These are phyloP conservation scores for Wickerhamiella lipophila DNA, from an alignment of 805 yeast species.

Conservation along the genomic window DNA sequence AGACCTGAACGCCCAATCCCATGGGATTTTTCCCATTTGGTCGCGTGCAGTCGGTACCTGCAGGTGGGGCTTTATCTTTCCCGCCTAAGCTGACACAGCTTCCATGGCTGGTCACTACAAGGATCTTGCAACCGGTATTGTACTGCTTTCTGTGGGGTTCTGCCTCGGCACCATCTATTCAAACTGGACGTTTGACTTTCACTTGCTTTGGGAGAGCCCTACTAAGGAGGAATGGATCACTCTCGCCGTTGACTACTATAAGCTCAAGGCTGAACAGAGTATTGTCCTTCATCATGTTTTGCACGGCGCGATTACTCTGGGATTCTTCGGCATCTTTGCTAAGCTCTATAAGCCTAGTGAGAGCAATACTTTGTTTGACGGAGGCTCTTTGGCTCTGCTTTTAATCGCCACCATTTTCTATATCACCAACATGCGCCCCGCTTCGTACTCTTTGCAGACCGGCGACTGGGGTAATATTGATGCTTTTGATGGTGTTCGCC, in stretches of 20 bases:
- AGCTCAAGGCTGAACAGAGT: constrained; percentile 58
- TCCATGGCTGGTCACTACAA: constrained; percentile 16
- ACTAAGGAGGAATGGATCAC: constrained; percentile 43
- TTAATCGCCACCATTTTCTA: constrained; percentile 67
- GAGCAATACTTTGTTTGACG: constrained; percentile 78
- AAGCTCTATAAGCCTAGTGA: constrained; percentile 81
- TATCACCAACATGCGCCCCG: constrained; percentile 74
- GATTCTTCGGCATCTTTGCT: constrained; percentile 57
- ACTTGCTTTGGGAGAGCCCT: constrained; percentile 52
- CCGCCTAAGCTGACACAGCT: background rate
- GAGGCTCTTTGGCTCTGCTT: constrained; percentile 64
- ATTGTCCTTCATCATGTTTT: constrained; percentile 43
- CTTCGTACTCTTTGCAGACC: constrained; percentile 51
- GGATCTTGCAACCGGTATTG: constrained; percentile 19
- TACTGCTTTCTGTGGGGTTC: constrained; percentile 46
- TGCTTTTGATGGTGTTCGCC: constrained; percentile 71
- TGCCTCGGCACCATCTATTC: constrained; percentile 66
- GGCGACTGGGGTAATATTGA: constrained; percentile 94
- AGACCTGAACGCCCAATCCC: too few species aligned
- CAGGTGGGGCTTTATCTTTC: background rate
- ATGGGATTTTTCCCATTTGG: background rate
- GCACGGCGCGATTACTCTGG: constrained; percentile 50
- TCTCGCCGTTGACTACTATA: constrained; percentile 59
- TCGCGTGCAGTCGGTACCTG: background rate
- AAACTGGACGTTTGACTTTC: constrained; percentile 71